Evolutionary conservation across 441 rosid species (phyloP), one percentile per base, ranked within the genome.

Genomic region (Dalechampia spathulata): DNA sequence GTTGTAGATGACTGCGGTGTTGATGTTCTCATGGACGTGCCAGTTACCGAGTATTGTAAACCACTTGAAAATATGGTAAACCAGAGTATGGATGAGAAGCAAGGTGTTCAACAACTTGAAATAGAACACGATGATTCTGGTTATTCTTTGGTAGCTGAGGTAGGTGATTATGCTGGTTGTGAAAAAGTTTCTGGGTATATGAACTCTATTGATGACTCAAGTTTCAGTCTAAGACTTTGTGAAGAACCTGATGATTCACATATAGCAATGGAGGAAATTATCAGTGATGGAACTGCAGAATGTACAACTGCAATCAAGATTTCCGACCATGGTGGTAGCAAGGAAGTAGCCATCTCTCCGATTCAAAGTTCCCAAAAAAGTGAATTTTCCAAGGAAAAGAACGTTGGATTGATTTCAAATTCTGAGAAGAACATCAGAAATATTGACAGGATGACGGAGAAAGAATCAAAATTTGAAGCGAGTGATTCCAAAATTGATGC

Each of bases 311-410:
- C 50, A 34, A 26, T 34, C 52, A 48, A 49, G 23, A 45, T 63
- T 26, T 57, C 21, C 32, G 51, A 48, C 25, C 36, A 30, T 39
- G 17, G 37, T 49, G 61, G 17, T 39, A 8, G 34, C 1, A 47
- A 61, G 45, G 40, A 47, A 52, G 61, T 56, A 52, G 50, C 42
- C 41, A 20, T 62, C 49, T 54, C 26, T 53, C 28, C 19, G 55
- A 36, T 32, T 16, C 44, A 55, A 39, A 15, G 45, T 44, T 49
- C 37, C 19, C 27, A 48, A 15, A 58, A 43, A 52, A 48, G 21
- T 44, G 30, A 53, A 28, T 21, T 2, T 58, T 55, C 42, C 17
- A 47, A 27, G 20, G 46, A 17, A 26, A 48, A 48, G 47, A 44
- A n/a, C 25, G 38, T 12, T 52, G 61, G 25, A 17, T 23, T 23